A percentile compares a stretch with the other conserved stretches of the same genome.
phyloP scores from a whole-genome alignment of 2,329 filamentous ascomycete species.

The Acephala macrosclerotiorum region DNA sequence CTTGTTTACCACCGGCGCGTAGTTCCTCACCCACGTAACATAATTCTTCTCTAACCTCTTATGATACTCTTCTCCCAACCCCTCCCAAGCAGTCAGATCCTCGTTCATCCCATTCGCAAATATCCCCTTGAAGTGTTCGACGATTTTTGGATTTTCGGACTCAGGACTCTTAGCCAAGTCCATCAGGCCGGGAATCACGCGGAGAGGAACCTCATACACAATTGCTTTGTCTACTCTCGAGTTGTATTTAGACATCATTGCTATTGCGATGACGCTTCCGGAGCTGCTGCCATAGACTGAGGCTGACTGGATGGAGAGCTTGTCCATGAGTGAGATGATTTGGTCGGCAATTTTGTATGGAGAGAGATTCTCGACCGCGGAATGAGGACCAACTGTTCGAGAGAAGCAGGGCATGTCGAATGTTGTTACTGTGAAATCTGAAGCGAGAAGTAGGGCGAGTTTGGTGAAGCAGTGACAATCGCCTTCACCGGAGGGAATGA shows the following conservation, averaged over 20 bases:
- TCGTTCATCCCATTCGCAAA: conserved; percentile 23
- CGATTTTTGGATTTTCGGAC: conserved; percentile 17
- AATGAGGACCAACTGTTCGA: conserved; percentile 15
- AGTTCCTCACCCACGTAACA: conserved; percentile 27
- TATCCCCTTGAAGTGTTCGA: conserved; percentile 13
- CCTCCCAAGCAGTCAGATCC: conserved; percentile 25
- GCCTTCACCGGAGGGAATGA: conserved; percentile 33
- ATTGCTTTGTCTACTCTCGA: conserved; percentile 20
- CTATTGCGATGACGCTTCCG: conserved; percentile 23
- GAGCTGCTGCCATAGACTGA: conserved; percentile 30
- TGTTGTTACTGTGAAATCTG: conserved; percentile 29
- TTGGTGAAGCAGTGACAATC: conserved; percentile 28
- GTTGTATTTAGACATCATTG: conserved; percentile 19
- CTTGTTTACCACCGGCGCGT: conserved; percentile 18
- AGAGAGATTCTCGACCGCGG: conserved; percentile 16
- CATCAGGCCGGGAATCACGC: background rate
- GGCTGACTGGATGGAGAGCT: conserved; percentile 20
- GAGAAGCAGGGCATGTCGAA: conserved; percentile 35
- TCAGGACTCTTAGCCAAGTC: background rate
- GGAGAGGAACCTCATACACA: conserved; percentile 27
- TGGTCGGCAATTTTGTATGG: conserved; percentile 22
- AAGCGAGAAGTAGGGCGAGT: conserved; percentile 18
- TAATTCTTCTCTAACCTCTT: conserved; percentile 29
- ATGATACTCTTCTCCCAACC: conserved; percentile 28
- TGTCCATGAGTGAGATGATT: conserved; percentile 28